Evolutionary conservation across 495 filamentous ascomycete species (phyloP).

Genomic region (Viridothelium virens): DNA sequence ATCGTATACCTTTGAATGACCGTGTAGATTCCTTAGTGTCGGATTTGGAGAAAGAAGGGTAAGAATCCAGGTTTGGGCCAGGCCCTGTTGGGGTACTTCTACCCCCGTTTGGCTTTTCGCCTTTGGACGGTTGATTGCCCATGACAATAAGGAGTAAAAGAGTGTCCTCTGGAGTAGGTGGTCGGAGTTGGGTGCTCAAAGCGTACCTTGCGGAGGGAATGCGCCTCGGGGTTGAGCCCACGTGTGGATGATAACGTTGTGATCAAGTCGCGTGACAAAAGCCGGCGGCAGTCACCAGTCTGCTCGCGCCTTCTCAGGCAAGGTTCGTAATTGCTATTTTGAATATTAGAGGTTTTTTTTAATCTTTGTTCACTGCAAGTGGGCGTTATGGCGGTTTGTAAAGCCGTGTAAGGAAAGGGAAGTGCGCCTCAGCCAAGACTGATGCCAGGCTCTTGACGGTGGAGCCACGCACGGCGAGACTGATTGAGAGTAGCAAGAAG

Average conservation of each 20-base stretch:
- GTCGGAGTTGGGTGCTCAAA: too few species aligned
- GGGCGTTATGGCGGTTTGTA: slow-evolving; percentile 49
- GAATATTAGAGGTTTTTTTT: background rate
- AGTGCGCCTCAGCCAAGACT: slow-evolving; percentile 43
- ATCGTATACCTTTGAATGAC: slow-evolving; percentile 67
- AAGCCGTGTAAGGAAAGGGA: slow-evolving; percentile 48
- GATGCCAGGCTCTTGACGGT: slow-evolving; percentile 9
- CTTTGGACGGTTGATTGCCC: slow-evolving; percentile 83
- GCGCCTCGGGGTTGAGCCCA: background rate
- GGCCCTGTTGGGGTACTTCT: slow-evolving; percentile 37
- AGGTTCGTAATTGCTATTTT: background rate
- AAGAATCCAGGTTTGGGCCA: slow-evolving; percentile 52
- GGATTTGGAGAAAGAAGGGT: slow-evolving; percentile 84
- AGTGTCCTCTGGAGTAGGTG: too few species aligned
- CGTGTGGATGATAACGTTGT: background rate
- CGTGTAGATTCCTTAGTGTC: slow-evolving; percentile 92
- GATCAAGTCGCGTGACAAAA: slow-evolving; percentile 10
- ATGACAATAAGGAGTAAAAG: slow-evolving; percentile 44
- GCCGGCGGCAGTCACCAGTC: background rate
- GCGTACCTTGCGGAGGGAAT: too few species aligned
- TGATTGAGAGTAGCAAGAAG: background rate
- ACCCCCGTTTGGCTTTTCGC: slow-evolving; percentile 39
- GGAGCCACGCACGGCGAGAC: background rate
- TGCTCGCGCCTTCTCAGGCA: background rate
- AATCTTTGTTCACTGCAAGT: background rate